phyloP scores from a whole-genome alignment of 768 basidiomycete genomes.

The Cyclocybe aegerita region DNA sequence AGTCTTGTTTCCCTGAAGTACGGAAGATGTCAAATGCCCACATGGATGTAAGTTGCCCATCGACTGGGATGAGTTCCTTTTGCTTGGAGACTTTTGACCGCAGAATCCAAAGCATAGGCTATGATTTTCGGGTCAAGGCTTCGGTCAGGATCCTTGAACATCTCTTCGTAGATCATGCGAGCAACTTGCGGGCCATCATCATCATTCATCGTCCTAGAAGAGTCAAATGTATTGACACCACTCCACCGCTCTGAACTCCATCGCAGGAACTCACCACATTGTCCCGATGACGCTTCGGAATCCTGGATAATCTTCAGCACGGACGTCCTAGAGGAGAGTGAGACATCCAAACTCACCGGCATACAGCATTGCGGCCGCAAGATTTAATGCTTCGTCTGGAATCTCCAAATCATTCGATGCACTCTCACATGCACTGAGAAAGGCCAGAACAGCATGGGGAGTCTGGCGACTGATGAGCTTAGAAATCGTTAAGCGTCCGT shows the following conservation, averaged over 20 bases:
- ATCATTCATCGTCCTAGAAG: constrained; percentile 13
- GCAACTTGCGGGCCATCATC: constrained; percentile 14
- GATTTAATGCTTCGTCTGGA: constrained; percentile 12
- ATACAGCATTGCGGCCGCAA: constrained; percentile 12
- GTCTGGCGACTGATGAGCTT: constrained; percentile 5
- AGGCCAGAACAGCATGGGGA: constrained; percentile 9
- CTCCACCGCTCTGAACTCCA: background rate
- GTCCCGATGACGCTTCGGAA: constrained; percentile 14
- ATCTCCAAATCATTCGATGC: constrained; percentile 11
- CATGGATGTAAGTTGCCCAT: constrained; percentile 14
- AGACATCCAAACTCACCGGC: constrained; percentile 3
- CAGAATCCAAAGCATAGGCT: constrained; percentile 9
- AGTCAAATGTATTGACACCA: no score
- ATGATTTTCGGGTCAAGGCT: constrained; percentile 4
- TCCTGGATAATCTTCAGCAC: background rate
- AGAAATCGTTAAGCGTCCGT: constrained; percentile 7
- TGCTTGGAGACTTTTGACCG: constrained; percentile 9
- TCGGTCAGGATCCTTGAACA: constrained; percentile 3
- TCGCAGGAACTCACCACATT: constrained; percentile 8
- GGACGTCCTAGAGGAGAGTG: background rate
- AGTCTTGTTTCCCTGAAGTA: background rate
- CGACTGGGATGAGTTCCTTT: constrained; percentile 9
- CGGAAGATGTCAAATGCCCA: constrained; percentile 4
- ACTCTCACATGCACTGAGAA: constrained; percentile 13
- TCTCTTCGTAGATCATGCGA: constrained; percentile 2